Base-by-base conservation (phyloP, 208 protist genomes). In the Trypanosoma scelopori region DNA sequence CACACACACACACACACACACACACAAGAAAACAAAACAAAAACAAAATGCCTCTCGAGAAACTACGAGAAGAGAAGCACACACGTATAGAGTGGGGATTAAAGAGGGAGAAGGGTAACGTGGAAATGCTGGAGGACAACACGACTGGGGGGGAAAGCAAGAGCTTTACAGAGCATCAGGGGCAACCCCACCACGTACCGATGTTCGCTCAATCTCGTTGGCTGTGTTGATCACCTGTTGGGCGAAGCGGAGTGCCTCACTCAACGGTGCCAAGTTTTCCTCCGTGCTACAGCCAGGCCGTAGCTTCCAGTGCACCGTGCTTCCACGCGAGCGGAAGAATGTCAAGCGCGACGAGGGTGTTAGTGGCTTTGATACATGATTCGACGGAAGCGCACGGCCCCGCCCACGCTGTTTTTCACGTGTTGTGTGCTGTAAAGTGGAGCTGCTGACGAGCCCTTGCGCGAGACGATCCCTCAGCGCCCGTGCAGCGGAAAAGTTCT, bases 401-500 rank as follows among this genome's bases (percentile, higher is more conserved):
- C 65, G 32, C 27, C 55, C 50, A 30, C 58, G 63, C 43, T 65
- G 55, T 66, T 25, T 45, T 3, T 60, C 50, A 37, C 56, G 55
- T 58, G 66, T 43, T 70, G 59, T 37, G 32, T 41, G 16, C 45
- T 67, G 6, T 52, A 69, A 0, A 15, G 22, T 5, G 71, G 84
- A 81, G 64, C 79, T 79, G 71, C 60, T 76, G 6, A 76, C 50
- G 1, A 59, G 35, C 15, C 61, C 79, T 56, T 84, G 62, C 28
- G 64, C 67, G 43, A 93, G 67, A 46, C 84, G 75, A 41, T 84
- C 70, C 69, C 81, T 86, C 30, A 94, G 58, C 50, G 79, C 79
- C 4, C 88, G 85, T n/a, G 88, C 88, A 25, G 82, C 85, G 25
- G 82, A 83, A 63, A 94, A 94, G 74, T 94, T 94, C 58, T 94